Evolutionary conservation across 2,329 filamentous ascomycete species (phyloP), one percentile per base, ranked within the genome.

Genomic region (Monilinia vaccinii-corymbosi): DNA sequence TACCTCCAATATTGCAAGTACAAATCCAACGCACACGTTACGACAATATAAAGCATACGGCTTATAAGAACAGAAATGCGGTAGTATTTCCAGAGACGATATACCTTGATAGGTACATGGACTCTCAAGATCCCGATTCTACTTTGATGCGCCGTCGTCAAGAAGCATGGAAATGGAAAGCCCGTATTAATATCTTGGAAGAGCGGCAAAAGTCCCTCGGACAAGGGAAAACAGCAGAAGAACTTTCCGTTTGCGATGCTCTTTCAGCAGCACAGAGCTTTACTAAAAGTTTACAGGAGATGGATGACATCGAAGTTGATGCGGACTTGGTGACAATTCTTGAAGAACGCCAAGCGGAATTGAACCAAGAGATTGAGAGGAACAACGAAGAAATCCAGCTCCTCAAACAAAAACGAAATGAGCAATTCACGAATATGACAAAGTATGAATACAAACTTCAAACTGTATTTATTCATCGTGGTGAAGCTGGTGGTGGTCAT

Each of bases 401-500:
- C 14, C 73, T 76, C 5, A 70, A 69, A 21, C 61, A 68, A 46
- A 74, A 75, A 58, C 71, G 77, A 13, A 71, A 74, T 3, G 65
- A 74, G 4, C 79, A 87, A 56, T 93, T 91, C 69, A 78, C 78
- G 4, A 80, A 82, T 56, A 81, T 86, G 69, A 79, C 80, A 47
- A 77, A 83, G 31, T 77, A 89, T 50, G 82, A 86, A 13, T 99
- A 97, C 72, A 84, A 84, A 16, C 81, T 99, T 5, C 92, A 97
- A 67, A 90, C 93, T 0, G 88, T 97, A 36, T 96, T 99, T 70
- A 93, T 96, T 68, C 94, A 99, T 72, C 86, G 88, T 23, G 89
- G 89, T 36, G 79, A 66, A 32, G 80, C 86, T 45, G 81, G 79
- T 48, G 86, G 86, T 49, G 94, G 94, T 0, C 94, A 99, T 73